Percentiles rank a stretch among this genome's conserved stretches.
phyloP scores from a whole-genome alignment of 441 rosid genomes.

The Pelargonium citronellum region DNA sequence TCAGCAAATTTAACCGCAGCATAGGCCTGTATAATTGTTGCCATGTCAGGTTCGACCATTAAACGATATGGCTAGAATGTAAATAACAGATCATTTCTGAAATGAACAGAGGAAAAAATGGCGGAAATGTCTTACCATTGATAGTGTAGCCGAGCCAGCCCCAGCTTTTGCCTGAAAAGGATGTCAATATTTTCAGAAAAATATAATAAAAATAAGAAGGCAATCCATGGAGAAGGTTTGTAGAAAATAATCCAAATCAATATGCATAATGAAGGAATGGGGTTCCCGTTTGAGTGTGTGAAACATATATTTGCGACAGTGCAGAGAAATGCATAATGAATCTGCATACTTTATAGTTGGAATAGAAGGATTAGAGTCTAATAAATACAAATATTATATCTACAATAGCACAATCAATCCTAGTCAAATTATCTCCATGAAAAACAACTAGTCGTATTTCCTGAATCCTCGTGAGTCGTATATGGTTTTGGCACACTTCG shows the following conservation, averaged over 20 bases:
- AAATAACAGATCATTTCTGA: not conserved
- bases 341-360: too few relatives aligned
- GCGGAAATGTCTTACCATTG: constrained; percentile 50
- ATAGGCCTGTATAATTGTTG: constrained; percentile 45
- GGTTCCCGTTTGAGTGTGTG: too few relatives aligned
- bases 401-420: too few relatives aligned
- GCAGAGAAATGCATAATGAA: too few relatives aligned
- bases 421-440: not conserved
- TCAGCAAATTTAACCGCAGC: constrained; percentile 91
- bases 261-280: too few relatives aligned
- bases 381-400: not conserved
- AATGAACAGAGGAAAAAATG: not conserved
- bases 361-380: not conserved
- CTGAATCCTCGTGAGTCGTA: too few relatives aligned
- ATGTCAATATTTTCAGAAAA: not conserved
- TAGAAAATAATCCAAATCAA: too few relatives aligned
- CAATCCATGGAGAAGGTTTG: too few relatives aligned
- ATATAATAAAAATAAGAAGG: too few relatives aligned
- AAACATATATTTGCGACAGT: too few relatives aligned
- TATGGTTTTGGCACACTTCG: too few relatives aligned
- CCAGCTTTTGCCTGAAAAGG: constrained; percentile 78
- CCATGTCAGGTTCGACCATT: not conserved
- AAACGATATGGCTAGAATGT: not conserved
- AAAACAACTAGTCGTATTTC: not conserved
- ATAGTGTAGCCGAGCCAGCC: constrained; percentile 82